A percentile compares a stretch with the other conserved stretches of the same genome.
phyloP scores from a whole-genome alignment of 768 basidiomycete genomes.

The Leccinum longicurvipes region DNA sequence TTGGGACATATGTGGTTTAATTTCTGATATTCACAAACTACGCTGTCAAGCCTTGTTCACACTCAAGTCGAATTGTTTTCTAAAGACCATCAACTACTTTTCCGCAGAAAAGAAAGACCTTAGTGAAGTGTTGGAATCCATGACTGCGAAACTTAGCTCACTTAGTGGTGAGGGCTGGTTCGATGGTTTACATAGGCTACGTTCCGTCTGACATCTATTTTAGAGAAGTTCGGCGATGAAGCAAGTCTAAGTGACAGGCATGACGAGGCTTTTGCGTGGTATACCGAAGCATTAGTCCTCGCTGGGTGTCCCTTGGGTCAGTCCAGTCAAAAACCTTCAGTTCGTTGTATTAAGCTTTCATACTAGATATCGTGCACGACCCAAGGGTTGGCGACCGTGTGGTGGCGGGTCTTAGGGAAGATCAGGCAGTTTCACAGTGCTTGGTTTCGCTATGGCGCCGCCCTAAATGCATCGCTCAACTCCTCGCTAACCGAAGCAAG shows the following conservation, averaged over 20 bases:
- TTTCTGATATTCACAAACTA: not conserved
- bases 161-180: slow-evolving; percentile 8
- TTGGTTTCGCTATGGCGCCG: not conserved
- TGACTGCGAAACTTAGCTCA: slow-evolving; percentile 7
- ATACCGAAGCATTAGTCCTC: slow-evolving; percentile 8
- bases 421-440: not conserved
- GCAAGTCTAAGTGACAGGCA: not conserved
- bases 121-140: slow-evolving; percentile 5
- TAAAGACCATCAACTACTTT: not conserved
- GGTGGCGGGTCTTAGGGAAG: no score
- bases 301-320: slow-evolving; percentile 3
- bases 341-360: not conserved
- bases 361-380: not conserved
- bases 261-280: slow-evolving; percentile 11
- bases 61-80: not conserved
- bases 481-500: slow-evolving; percentile 8
- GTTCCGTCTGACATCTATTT: not conserved
- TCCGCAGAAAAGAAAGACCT: not conserved
- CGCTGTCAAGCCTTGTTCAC: not conserved
- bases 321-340: not conserved
- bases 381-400: no score
- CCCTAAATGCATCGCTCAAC: slow-evolving; percentile 1
- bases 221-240: slow-evolving; percentile 13
- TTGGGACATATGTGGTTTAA: slow-evolving; percentile 7
- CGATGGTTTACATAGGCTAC: not conserved